A percentile compares a stretch with the other conserved stretches of the same genome.
Conservation (phyloP, 805 yeast species). For the Candida nanaspora region DNA sequence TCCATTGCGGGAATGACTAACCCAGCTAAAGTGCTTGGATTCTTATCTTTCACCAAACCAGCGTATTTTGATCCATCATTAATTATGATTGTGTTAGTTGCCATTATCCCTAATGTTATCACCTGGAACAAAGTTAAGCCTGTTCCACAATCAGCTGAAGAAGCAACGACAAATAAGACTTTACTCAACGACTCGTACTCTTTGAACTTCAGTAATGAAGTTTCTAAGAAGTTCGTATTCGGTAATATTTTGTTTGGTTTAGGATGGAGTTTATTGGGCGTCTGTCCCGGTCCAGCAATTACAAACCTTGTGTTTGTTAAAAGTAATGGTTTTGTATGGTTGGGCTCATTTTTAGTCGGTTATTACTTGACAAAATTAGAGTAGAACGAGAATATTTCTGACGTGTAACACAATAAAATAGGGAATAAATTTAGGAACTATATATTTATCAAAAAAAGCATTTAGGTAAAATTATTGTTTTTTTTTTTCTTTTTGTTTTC, state of each 20-base stretch:
- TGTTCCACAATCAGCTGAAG: conserved; percentile 7
- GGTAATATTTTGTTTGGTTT: conserved; percentile 41
- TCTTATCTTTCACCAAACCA: conserved; percentile 29
- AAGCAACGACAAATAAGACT: conserved; percentile 8
- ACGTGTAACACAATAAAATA: no score
- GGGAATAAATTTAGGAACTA: no score
- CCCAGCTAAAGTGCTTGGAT: conserved; percentile 38
- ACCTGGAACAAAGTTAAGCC: conserved; percentile 22
- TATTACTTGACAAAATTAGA: conserved; percentile 3
- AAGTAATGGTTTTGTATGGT: conserved; percentile 21
- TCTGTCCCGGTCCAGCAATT: conserved; percentile 49
- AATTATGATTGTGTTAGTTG: conserved; percentile 33
- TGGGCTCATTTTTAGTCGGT: conserved; percentile 20
- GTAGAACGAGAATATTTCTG: no score
- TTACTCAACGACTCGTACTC: conserved; percentile 14
- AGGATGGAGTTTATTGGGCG: conserved; percentile 47
- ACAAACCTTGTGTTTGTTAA: conserved; percentile 22
- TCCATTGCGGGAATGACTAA: conserved; percentile 39
- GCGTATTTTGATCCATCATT: conserved; percentile 41
- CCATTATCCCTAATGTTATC: conserved; percentile 37
- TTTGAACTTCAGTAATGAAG: conserved; percentile 18
- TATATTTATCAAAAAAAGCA: no score
- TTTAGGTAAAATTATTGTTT: no score
- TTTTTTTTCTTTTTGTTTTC: no score
- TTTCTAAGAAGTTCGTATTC: conserved; percentile 25